These are phyloP conservation scores for Malassezia sp. DNA, from an alignment of 1,284 basidiomycete species.

Conservation along the genomic window DNA sequence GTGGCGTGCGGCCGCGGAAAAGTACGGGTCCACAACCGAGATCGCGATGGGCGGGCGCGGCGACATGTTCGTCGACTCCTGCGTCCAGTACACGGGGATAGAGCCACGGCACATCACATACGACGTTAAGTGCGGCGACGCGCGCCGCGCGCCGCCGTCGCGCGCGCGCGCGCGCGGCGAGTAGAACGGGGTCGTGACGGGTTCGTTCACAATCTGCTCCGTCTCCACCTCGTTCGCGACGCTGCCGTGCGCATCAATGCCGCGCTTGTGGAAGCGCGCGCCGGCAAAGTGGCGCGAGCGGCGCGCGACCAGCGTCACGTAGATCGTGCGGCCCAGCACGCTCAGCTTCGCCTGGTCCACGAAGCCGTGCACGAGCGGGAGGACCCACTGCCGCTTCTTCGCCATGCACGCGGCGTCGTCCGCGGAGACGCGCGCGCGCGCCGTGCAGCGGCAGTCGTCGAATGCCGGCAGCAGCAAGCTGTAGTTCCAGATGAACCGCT, in stretches of 20 bases:
- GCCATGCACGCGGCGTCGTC: conserved; percentile 25
- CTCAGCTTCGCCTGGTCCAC: conserved; percentile 96
- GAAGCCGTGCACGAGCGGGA: conserved; percentile 87
- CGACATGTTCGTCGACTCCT: conserved; percentile 78
- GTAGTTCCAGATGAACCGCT: conserved; percentile 92
- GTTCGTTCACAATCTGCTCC: conserved; percentile 93
- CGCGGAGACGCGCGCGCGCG: conserved; percentile 10
- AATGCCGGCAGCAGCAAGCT: conserved; percentile 65
- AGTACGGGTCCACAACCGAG: conserved; percentile 88
- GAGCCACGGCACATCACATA: conserved; percentile 94
- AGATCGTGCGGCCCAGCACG: conserved; percentile 77
- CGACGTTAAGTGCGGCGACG: conserved; percentile 70
- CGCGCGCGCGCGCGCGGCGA: conserved; percentile 16
- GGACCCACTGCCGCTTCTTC: conserved; percentile 64
- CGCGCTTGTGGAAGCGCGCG: conserved; percentile 84
- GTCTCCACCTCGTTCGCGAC: conserved; percentile 99
- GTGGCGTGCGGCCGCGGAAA: conserved; percentile 79
- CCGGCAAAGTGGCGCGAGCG: conserved; percentile 92
- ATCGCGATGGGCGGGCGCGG: conserved; percentile 83
- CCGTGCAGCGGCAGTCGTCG: conserved; percentile 13
- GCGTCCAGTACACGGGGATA: conserved; percentile 91
- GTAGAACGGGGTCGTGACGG: conserved; percentile 57
- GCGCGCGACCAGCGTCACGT: conserved; percentile 84
- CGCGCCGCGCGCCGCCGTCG: background rate
- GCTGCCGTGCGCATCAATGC: conserved; percentile 79